Percentiles rank a stretch among this genome's conserved stretches.
Evolutionary conservation across 495 filamentous ascomycete species (phyloP).

Genomic region (Mytilinidion resinicola): DNA sequence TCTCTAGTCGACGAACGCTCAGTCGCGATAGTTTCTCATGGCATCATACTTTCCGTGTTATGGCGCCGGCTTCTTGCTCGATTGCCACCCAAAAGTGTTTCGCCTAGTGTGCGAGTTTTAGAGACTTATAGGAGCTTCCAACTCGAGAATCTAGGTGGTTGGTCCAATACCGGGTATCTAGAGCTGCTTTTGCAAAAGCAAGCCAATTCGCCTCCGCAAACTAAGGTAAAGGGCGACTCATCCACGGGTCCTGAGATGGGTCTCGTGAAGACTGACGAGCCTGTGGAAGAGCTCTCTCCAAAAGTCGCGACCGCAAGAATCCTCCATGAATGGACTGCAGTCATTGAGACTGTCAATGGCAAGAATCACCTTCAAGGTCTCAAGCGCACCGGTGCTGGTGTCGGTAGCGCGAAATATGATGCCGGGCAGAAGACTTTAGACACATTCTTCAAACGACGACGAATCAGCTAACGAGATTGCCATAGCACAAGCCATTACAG

Average conservation of each 20-base stretch:
- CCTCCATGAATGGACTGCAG: constrained; percentile 29
- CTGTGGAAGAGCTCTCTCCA: background rate
- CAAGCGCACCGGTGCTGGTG: constrained; percentile 68
- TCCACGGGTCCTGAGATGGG: too few species aligned
- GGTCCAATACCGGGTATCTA: constrained; percentile 62
- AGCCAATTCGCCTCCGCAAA: background rate
- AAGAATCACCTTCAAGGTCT: constrained; percentile 63
- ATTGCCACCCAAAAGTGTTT: constrained; percentile 42
- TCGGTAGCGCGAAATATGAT: constrained; percentile 70
- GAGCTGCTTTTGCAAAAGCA: constrained; percentile 41
- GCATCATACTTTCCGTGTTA: constrained; percentile 64
- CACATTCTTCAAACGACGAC: constrained; percentile 65
- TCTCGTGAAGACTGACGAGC: background rate
- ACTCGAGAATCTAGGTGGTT: constrained; percentile 46
- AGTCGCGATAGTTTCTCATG: constrained; percentile 71
- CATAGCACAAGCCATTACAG: background rate
- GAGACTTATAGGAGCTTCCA: constrained; percentile 12
- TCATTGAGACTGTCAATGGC: constrained; percentile 54
- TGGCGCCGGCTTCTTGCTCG: constrained; percentile 55
- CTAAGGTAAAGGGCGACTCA: background rate
- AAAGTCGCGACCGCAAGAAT: background rate
- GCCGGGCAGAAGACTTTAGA: constrained; percentile 65
- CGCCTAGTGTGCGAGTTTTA: background rate
- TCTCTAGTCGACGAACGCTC: constrained; percentile 22
- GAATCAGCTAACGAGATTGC: constrained; percentile 16